These are phyloP conservation scores for Cryptococcus amylolentus DNA, from an alignment of 1,284 basidiomycete species.

Conservation along the genomic window DNA sequence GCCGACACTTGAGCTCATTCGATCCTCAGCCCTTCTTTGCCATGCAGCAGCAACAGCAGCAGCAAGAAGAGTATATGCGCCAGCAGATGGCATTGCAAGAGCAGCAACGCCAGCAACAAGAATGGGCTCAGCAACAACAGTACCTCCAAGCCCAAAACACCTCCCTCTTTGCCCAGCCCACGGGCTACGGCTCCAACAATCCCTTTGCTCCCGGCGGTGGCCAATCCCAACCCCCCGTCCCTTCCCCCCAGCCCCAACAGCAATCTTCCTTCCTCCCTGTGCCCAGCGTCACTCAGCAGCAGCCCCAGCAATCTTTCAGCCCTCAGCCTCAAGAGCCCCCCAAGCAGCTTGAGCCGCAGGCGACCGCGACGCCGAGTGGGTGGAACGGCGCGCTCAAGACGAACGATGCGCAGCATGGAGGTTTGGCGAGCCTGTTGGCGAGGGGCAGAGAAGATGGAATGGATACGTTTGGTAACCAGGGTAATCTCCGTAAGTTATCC, in stretches of 20 bases:
- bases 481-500: conserved; percentile 62
- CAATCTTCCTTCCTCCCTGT: conserved; percentile 49
- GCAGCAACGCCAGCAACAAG: conserved; percentile 48
- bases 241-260: conserved; percentile 38
- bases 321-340: conserved; percentile 22
- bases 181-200: conserved; percentile 81
- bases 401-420: conserved; percentile 66
- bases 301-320: conserved; percentile 18
- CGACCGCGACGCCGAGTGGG: conserved; percentile 32
- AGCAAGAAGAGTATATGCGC: conserved; percentile 50
- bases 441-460: conserved; percentile 74
- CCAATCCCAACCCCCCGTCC: conserved; percentile 44
- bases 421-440: conserved; percentile 74
- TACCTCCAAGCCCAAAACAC: conserved; percentile 57
- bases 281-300: conserved; percentile 21
- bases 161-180: conserved; percentile 55
- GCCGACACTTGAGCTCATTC: background rate
- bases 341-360: conserved; percentile 24
- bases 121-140: conserved; percentile 48
- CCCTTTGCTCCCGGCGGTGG: conserved; percentile 65
- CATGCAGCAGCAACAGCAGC: conserved; percentile 49
- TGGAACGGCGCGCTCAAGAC: conserved; percentile 35
- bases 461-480: conserved; percentile 91
- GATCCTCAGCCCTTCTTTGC: conserved; percentile 50
- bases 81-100: conserved; percentile 48